Evolutionary conservation across 306 rosid species (phyloP).

Genomic region (Casuarina cunninghamiana): DNA sequence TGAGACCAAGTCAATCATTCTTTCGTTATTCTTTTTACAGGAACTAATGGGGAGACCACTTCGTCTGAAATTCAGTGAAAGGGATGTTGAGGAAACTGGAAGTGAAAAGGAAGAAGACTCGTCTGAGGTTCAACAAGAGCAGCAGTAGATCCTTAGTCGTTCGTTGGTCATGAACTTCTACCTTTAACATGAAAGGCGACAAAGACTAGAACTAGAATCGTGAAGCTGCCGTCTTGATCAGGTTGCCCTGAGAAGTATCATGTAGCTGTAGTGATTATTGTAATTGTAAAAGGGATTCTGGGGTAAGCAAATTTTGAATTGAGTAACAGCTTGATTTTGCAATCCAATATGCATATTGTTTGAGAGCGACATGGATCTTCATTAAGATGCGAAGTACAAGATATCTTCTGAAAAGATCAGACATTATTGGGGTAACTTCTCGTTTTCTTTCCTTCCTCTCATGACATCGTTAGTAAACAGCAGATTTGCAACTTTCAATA

Average conservation of each 20-base stretch:
- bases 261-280: not conserved
- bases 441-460: too few species aligned
- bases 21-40: conserved; percentile 36
- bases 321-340: not conserved
- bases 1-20: conserved; percentile 14
- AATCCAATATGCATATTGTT: not conserved
- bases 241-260: not conserved
- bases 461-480: too few species aligned
- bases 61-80: conserved; percentile 68
- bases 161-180: conserved; percentile 16
- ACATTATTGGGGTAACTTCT: too few species aligned
- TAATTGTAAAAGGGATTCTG: not conserved
- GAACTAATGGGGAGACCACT: conserved; percentile 81
- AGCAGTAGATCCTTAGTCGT: conserved; percentile 28
- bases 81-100: conserved; percentile 43
- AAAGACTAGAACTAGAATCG: not conserved
- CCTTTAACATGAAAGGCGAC: not conserved
- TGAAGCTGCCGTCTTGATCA: not conserved
- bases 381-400: too few species aligned
- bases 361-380: not conserved
- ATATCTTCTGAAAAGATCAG: too few species aligned
- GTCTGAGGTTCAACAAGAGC: conserved; percentile 27
- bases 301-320: not conserved
- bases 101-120: conserved; percentile 43
- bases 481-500: too few species aligned